Evolutionary conservation across 345 rosid species (phyloP).

Genomic region (Sonneratia caseolaris): DNA sequence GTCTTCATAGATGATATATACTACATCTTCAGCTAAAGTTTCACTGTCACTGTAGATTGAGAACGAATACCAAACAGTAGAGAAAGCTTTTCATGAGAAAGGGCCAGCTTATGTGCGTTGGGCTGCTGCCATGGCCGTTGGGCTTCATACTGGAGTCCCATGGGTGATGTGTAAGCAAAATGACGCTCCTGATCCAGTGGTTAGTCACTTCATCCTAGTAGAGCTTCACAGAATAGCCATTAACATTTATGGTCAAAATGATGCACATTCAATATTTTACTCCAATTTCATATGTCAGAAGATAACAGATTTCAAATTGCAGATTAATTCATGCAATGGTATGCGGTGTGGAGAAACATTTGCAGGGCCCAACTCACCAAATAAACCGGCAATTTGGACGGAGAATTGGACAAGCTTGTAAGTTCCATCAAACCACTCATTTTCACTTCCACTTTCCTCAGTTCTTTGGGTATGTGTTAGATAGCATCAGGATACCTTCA

Average conservation of each 20-base stretch:
- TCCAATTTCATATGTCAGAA: background rate
- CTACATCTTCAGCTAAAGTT: background rate
- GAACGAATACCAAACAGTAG: conserved; percentile 61
- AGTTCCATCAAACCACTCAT: conserved; percentile 4
- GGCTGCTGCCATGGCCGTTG: conserved; percentile 69
- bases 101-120: conserved; percentile 60
- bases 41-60: conserved; percentile 37
- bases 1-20: background rate
- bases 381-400: conserved; percentile 85
- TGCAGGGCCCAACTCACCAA: conserved; percentile 65
- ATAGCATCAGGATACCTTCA: too few species aligned
- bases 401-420: conserved; percentile 86
- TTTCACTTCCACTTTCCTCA: background rate
- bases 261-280: background rate
- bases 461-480: background rate
- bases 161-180: conserved; percentile 92
- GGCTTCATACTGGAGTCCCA: conserved; percentile 68
- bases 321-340: conserved; percentile 79
- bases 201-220: conserved; percentile 18
- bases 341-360: conserved; percentile 74
- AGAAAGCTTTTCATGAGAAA: conserved; percentile 34
- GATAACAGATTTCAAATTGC: conserved; percentile 6
- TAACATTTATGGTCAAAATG: background rate
- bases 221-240: background rate
- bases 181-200: conserved; percentile 84